Percentiles rank a stretch among this genome's conserved stretches.
Conservation (phyloP, 2,329 filamentous ascomycete species). For the Escovopsis sp. region DNA sequence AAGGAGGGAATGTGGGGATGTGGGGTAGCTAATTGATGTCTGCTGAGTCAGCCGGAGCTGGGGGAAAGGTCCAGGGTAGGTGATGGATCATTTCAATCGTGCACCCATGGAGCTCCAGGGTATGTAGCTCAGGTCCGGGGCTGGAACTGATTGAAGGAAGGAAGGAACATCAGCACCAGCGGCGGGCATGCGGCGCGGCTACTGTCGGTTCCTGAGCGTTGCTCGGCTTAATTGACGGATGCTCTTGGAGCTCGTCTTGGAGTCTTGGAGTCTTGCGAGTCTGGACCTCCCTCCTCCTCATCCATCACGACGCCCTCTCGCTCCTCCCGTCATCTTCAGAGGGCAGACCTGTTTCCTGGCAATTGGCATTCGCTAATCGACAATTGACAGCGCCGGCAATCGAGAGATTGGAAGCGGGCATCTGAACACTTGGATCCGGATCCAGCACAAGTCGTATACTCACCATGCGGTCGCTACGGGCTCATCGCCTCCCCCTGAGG, state of each 20-base stretch:
- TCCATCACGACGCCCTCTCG: not conserved
- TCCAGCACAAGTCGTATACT: slow-evolving; percentile 4
- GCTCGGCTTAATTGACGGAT: too few relatives aligned
- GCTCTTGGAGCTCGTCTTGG: too few relatives aligned
- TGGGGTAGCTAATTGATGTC: slow-evolving; percentile 93
- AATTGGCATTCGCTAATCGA: too few relatives aligned
- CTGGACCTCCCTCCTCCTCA: too few relatives aligned
- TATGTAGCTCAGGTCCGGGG: too few relatives aligned
- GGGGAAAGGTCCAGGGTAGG: not conserved
- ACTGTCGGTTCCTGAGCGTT: slow-evolving; percentile 1
- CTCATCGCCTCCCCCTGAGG: slow-evolving; percentile 33
- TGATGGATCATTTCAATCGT: too few relatives aligned
- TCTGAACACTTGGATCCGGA: not conserved
- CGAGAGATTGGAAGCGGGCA: too few relatives aligned
- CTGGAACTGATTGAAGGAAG: too few relatives aligned
- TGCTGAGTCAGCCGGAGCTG: slow-evolving; percentile 66
- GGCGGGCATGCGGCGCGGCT: slow-evolving; percentile 4
- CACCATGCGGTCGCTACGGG: slow-evolving; percentile 41
- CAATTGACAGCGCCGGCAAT: slow-evolving; percentile 1
- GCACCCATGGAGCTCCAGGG: not conserved
- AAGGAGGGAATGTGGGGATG: too few relatives aligned
- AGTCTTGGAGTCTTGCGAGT: too few relatives aligned
- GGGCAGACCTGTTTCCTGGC: too few relatives aligned
- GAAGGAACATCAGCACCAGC: too few relatives aligned
- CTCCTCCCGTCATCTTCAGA: not conserved